Evolutionary conservation across 352 stramenopile genomes (phyloP), one percentile per base, ranked within the genome.

Genomic region (Phytophthora podocarpi): DNA sequence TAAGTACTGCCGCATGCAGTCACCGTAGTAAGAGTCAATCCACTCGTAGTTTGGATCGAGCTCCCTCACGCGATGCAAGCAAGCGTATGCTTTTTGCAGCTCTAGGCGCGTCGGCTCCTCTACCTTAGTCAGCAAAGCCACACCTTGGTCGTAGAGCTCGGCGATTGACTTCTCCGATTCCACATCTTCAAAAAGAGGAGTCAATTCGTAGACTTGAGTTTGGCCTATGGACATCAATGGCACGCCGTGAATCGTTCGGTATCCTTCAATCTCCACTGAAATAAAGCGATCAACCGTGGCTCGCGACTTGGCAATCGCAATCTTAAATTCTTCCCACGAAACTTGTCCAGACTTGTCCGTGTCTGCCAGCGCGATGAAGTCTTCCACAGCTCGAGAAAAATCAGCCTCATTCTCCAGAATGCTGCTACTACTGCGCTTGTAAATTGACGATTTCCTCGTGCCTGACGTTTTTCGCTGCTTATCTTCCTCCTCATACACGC

Each of bases 321-420:
- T 66, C 61, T 93, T 92, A 52, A 96, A 96, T 55, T 95, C 86
- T 59, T 96, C 87, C 76, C 85, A 93, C 28, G 85, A 94, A 15
- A 96, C 82, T 54, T 82, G 70, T 5, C 84, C 85, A 11, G 84
- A 94, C 15, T 74, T 70, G 50, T 96, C 86, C 1, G 82, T 92
- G 43, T 95, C 86, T 16, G 85, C 87, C 4, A 94, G 56, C 2
- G 56, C 73, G 42, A 96, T 78, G 34, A 96, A 96, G 24, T 93
- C 85, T 30, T 94, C 73, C 6, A 95, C 85, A 24, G 61, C 49
- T 37, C 65, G 64, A 23, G 85, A 59, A 36, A 95, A 60, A 16
- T 90, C 80, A 10, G 74, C 31, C n/a, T 92, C 82, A 59, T 73
- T 82, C 1, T 82, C 70, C 13, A 85, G 50, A 28, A 76, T 45